Evolutionary conservation across 2,329 filamentous ascomycete genomes (phyloP), one percentile per base, ranked within the genome.

Genomic region (Fonsecaea erecta): DNA sequence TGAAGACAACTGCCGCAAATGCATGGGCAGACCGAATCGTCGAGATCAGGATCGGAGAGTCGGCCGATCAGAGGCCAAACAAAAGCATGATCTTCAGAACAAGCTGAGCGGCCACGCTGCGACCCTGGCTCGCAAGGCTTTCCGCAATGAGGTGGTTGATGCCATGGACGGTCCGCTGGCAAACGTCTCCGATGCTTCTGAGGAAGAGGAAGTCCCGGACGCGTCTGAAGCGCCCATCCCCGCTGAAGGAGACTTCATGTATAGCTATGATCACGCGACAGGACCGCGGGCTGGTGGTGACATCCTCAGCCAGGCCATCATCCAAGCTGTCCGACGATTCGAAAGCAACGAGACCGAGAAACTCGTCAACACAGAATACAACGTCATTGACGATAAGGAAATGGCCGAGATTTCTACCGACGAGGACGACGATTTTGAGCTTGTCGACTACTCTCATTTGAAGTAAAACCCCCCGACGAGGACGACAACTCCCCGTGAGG

Each of bases 321-420:
- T 79, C 62, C 82, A 85, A 74, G 86, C 86, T 1, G 82, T 87
- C 46, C 82, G 86, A 77, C 82, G 81, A 68, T 88, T 82, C 72
- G 85, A 88, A 76, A 83, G 82, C 67, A 82, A 82, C 71, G 83
- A 86, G 76, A 87, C 84, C 1, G 84, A 86, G 75, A 85, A 86
- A 76, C 74, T 88, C 54, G 82, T 86, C 74, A 84, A 83, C 77
- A 80, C 81, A 62, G 85, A 88, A 76, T 88, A 87, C 71, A 85
- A 87, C 72, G 71, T 82, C 78, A 70, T 81, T 28, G 72, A 72
- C 18, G 75, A 77, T 59, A 74, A 76, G 52, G 69, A 74, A n/a
- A 69, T 77, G 35, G 77, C 78, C 65, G 77, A 79, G 40, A 73
- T 74, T 60, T 72, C 64, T 43, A 70, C 68, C 28, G 74, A 77